Evolutionary conservation across 306 rosid genomes (phyloP).

Genomic region (Boehmeria nivea): DNA sequence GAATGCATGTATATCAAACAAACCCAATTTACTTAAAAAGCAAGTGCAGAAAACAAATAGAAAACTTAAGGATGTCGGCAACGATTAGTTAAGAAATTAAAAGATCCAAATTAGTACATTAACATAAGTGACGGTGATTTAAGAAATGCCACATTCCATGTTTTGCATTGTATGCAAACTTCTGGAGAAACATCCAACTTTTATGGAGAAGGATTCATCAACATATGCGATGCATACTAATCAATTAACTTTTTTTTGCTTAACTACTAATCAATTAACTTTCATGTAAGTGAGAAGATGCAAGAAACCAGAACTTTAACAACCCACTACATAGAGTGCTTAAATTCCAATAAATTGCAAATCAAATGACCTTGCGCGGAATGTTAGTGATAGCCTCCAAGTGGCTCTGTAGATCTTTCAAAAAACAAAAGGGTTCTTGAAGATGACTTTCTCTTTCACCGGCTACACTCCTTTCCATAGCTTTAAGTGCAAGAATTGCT

Average conservation of each 20-base stretch:
- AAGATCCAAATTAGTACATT: neutral
- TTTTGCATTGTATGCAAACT: neutral
- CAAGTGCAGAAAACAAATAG: neutral
- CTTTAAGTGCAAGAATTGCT: conserved; percentile 76
- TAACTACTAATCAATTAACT: no score
- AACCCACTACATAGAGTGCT: conserved; percentile 18
- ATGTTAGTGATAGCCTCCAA: conserved; percentile 73
- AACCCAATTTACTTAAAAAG: no score
- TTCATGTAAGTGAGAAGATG: neutral
- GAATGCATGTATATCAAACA: neutral
- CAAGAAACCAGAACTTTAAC: conserved; percentile 27
- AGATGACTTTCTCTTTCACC: conserved; percentile 45
- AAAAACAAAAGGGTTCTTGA: conserved; percentile 54
- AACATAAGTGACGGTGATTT: neutral
- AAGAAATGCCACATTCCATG: neutral
- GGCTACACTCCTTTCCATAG: conserved; percentile 56
- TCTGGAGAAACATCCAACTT: conserved; percentile 12
- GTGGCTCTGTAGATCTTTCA: conserved; percentile 79
- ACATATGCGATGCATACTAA: neutral
- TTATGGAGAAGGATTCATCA: conserved; percentile 8
- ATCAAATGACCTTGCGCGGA: conserved; percentile 75
- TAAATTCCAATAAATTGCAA: conserved; percentile 20
- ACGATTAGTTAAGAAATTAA: neutral
- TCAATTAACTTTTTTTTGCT: no score
- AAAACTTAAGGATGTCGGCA: neutral